A percentile compares a stretch with the other conserved stretches of the same genome.
phyloP scores from a whole-genome alignment of 768 basidiomycete species.

The Naematelia aurantialba region DNA sequence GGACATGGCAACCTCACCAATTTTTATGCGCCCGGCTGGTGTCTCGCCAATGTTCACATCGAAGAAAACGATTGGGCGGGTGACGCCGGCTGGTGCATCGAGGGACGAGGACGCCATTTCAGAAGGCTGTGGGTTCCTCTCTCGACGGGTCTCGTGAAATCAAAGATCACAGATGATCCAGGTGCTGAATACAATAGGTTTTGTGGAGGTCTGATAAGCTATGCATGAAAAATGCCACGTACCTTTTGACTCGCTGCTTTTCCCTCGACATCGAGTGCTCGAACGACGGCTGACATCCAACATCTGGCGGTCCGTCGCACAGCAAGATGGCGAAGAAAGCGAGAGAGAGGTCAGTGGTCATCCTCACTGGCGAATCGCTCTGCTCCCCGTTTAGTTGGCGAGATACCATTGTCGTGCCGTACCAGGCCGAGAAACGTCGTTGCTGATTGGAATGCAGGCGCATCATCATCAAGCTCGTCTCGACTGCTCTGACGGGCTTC shows the following conservation, averaged over 20 bases:
- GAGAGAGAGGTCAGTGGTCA: background rate
- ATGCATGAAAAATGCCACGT: background rate
- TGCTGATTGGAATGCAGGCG: conserved; percentile 57
- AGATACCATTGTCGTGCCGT: too few relatives aligned
- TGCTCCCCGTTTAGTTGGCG: too few relatives aligned
- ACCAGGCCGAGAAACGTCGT: too few relatives aligned
- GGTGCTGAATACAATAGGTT: too few relatives aligned
- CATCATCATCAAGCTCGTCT: conserved; percentile 78
- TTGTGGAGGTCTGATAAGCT: background rate
- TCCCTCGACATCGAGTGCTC: too few relatives aligned
- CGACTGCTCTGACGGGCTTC: conserved; percentile 85
- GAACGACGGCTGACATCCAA: too few relatives aligned
- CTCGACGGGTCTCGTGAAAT: too few relatives aligned
- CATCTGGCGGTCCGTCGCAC: too few relatives aligned
- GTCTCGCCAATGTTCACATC: conserved; percentile 96
- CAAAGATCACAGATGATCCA: too few relatives aligned
- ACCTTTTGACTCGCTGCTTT: too few relatives aligned
- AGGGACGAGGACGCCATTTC: conserved; percentile 31
- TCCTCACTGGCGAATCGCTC: background rate
- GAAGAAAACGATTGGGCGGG: conserved; percentile 90
- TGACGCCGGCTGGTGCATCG: conserved; percentile 41
- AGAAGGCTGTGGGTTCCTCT: conserved; percentile 5
- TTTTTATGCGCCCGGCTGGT: conserved; percentile 88
- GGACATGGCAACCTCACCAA: conserved; percentile 59
- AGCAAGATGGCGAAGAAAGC: background rate